Evolutionary conservation across 768 basidiomycete genomes (phyloP), one percentile per base, ranked within the genome.

Genomic region (Tricholoma saponaceum): DNA sequence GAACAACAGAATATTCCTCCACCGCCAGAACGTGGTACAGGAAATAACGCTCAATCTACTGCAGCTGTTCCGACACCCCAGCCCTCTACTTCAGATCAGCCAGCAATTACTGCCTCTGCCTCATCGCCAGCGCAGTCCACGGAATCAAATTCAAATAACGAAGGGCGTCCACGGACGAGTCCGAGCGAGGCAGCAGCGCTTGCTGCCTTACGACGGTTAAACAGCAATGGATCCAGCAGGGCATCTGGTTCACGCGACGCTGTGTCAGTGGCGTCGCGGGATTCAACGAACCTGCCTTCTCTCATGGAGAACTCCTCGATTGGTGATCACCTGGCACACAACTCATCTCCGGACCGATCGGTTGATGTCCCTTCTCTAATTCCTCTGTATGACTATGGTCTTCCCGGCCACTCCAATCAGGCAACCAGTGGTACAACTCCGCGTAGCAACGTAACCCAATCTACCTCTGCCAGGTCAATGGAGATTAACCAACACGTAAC

Each of bases 151-250:
- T 51, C 28, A 10, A 32, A 55, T 2, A 58, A 62, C 35, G 58
- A 51, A 8, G 32, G 32, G 30, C 56, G 56, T 30, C 55, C 59
- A 20, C 52, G 58, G 26, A 49, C 62, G 3, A 66, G 64, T 14
- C 70, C 70, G 37, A 65, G 74, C 50, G 68, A 72, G 56, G 86
- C 85, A 1, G 89, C 90, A 20, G 85, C 85, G 35, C 75, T 78
- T 37, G 90, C 91, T 12, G 88, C 89, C 3, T 61, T 89, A 58
- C 79, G 81, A 58, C 79, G 89, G 57, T 68, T 76, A 47, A 50
- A 50, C 26, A 50, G 16, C 7, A 72, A 67, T 35, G 59, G 52
- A 22, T 54, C 9, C 37, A 62, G 57, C 41, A 54, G 63, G 37
- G 58, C 66, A 5, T 44, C 58, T 41, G 41, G 28, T 12, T 37